Conservation (phyloP, 495 filamentous ascomycete genomes). For the Penicillium dipodomyicola region DNA sequence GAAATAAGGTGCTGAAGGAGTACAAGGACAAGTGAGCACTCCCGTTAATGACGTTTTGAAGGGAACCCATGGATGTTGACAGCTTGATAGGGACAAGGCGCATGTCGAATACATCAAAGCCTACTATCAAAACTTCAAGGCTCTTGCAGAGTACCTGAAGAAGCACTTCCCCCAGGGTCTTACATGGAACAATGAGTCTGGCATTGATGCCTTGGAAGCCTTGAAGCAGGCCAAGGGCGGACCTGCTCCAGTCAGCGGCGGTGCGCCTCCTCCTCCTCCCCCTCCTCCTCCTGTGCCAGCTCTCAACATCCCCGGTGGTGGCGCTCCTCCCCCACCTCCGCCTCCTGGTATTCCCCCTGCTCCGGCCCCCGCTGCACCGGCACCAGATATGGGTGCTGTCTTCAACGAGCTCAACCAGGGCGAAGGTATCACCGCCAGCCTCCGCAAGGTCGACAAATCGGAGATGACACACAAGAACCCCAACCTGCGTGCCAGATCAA, state of each 20-base stretch:
- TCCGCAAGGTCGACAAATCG: slow-evolving; percentile 89
- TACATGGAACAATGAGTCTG: slow-evolving; percentile 80
- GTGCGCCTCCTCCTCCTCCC: slow-evolving; percentile 49
- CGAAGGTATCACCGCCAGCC: slow-evolving; percentile 74
- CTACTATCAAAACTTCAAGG: slow-evolving; percentile 82
- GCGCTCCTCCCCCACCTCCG: slow-evolving; percentile 79
- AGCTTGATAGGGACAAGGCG: slow-evolving; percentile 58
- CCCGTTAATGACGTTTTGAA: not conserved
- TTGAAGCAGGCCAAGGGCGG: slow-evolving; percentile 59
- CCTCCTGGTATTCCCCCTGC: slow-evolving; percentile 45
- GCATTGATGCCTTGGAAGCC: slow-evolving; percentile 70
- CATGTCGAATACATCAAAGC: slow-evolving; percentile 84
- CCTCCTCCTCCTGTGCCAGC: slow-evolving; percentile 59
- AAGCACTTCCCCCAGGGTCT: slow-evolving; percentile 74
- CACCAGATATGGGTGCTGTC: slow-evolving; percentile 71
- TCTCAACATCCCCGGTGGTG: slow-evolving; percentile 52
- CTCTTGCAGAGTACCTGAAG: slow-evolving; percentile 75
- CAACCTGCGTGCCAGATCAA: slow-evolving; percentile 69
- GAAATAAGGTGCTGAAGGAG: slow-evolving; percentile 84
- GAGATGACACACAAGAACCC: slow-evolving; percentile 99
- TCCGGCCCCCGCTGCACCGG: slow-evolving; percentile 31
- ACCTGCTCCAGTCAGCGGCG: slow-evolving; percentile 37
- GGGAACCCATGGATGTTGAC: slow-evolving; percentile 15
- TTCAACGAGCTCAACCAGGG: slow-evolving; percentile 91
- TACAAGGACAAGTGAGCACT: slow-evolving; percentile 82